phyloP scores from a whole-genome alignment of 129 eudicot genomes.

The Arctium lappa region DNA sequence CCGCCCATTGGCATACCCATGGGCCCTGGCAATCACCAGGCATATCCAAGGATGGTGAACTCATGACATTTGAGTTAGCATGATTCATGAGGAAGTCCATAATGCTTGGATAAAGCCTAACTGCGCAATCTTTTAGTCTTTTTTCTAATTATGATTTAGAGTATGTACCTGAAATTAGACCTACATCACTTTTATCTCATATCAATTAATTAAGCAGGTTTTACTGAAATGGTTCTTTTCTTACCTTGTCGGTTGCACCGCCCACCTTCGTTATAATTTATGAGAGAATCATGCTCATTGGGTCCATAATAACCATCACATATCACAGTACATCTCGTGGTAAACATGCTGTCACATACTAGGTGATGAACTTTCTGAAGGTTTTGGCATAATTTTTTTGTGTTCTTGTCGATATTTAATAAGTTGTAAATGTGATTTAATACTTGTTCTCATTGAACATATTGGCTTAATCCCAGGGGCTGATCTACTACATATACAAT shows the following conservation, averaged over 20 bases:
- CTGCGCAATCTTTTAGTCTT: too few species aligned
- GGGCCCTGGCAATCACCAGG: too few species aligned
- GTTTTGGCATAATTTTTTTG: not conserved
- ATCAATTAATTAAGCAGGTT: too few species aligned
- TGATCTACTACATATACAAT: not conserved
- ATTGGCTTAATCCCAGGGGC: not conserved
- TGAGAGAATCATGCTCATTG: slow-evolving; percentile 5
- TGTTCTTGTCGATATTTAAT: not conserved
- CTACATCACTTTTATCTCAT: not conserved
- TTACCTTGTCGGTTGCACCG: not conserved
- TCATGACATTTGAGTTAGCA: too few species aligned
- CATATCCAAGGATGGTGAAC: too few species aligned
- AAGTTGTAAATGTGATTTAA: not conserved
- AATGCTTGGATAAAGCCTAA: too few species aligned
- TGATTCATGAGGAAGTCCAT: too few species aligned
- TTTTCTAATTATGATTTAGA: not conserved
- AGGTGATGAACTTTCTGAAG: not conserved
- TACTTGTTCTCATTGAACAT: not conserved
- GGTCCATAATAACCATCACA: not conserved
- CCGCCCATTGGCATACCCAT: too few species aligned
- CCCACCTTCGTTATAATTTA: not conserved
- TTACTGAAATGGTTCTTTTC: not conserved
- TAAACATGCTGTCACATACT: not conserved
- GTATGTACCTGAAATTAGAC: not conserved
- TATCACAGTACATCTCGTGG: not conserved